Evolutionary conservation across 2,329 filamentous ascomycete species (phyloP), one percentile per base, ranked within the genome.

Genomic region (Colletotrichum tamarilloi): DNA sequence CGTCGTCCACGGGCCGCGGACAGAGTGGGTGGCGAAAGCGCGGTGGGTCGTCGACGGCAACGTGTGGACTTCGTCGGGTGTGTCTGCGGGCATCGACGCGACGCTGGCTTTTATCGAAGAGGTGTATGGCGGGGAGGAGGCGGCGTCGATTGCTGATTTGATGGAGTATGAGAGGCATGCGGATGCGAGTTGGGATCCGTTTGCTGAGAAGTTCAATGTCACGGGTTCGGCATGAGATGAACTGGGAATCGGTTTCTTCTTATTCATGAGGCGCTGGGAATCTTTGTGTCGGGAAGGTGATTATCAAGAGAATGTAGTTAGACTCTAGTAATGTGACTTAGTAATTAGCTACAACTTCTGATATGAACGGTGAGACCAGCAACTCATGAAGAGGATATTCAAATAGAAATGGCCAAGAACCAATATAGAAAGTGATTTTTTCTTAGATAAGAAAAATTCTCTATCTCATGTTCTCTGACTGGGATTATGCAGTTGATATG

Each of bases 21-120:
- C 88, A 2, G 76, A 86, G 2, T 92, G 90, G 90, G 80, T 88
- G 9, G 77, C 82, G 0, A 81, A 83, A 52, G 89, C 89, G 42
- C 81, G 90, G 24, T 92, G 89, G 90, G 87, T 90, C 0, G 81
- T 81, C 0, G 88, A 90, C 78, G 88, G 87, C 1, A 88, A 90
- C 72, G 81, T 91, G 3, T 91, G 89, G 89, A 89, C 87, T 1
- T 87, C 86, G 3, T 88, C 87, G 0, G 89, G 89, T 0, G 85
- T 92, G 5, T 87, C 84, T 72, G 90, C 91, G 2, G 91, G 91
- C 0, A 91, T 91, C 60, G 91, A 93, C 82, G 82, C 88, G 73
- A 88, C 85, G 63, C 84, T 90, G 77, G 90, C 88, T 1, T 92
- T 88, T 79, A 83, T 92, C 19, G 84, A 77, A 49, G 81, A 85